These are phyloP conservation scores for Aspergillus novofumigatus DNA, from an alignment of 2,329 filamentous ascomycete species.

Conservation along the genomic window DNA sequence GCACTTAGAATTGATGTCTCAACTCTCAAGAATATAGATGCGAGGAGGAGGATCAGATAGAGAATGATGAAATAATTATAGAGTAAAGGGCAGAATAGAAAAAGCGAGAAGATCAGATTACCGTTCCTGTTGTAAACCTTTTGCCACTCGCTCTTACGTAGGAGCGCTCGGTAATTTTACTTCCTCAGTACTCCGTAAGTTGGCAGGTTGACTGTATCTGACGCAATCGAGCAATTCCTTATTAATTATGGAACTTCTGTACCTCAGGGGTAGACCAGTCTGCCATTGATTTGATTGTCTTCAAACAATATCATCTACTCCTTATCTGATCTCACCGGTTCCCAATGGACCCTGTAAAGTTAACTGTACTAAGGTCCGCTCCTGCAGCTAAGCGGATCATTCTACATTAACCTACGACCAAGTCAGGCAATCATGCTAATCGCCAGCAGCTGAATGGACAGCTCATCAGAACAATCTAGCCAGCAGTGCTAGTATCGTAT, in stretches of 20 bases:
- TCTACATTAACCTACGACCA: conserved; percentile 2
- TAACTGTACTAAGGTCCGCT: conserved; percentile 2
- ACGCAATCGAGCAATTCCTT: neutral
- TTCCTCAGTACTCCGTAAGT: neutral
- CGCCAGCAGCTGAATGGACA: neutral
- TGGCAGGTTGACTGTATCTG: neutral
- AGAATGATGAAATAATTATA: neutral
- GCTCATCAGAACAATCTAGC: neutral
- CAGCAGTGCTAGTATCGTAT: neutral
- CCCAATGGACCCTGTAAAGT: neutral
- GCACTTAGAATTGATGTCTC: neutral
- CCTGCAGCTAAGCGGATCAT: conserved; percentile 14
- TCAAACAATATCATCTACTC: neutral
- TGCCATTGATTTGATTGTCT: too few relatives aligned
- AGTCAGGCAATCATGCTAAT: neutral
- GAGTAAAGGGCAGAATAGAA: neutral
- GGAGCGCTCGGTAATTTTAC: conserved; percentile 14
- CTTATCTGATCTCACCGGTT: neutral
- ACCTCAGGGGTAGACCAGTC: too few relatives aligned
- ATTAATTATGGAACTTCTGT: neutral
- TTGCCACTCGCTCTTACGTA: conserved; percentile 5
- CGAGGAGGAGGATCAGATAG: neutral
- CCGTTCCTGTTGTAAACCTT: neutral
- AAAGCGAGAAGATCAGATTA: neutral
- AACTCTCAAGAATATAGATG: neutral